A percentile compares a stretch with the other conserved stretches of the same genome.
phyloP scores from a whole-genome alignment of 1,284 basidiomycete genomes.

The Austroboletus niveus region DNA sequence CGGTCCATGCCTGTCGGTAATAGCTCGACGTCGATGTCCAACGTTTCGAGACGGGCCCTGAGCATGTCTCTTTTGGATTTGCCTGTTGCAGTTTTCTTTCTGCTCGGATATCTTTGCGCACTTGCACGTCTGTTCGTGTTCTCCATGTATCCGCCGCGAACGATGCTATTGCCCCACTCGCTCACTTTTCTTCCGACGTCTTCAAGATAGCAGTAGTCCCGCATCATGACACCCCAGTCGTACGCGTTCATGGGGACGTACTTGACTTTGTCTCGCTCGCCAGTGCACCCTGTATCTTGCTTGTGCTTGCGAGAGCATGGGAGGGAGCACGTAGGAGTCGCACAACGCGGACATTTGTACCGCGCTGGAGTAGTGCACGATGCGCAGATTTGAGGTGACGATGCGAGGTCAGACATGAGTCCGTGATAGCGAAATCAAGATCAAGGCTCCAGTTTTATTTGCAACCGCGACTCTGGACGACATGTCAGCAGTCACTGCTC shows the following conservation, averaged over 20 bases:
- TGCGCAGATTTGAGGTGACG: conserved; percentile 12
- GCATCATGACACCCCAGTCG: conserved; percentile 79
- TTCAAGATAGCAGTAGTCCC: conserved; percentile 83
- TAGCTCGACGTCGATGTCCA: conserved; percentile 72
- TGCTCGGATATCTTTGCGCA: conserved; percentile 4
- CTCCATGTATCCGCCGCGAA: conserved; percentile 43
- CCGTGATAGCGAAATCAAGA: no score
- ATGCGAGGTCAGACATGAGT: conserved; percentile 10
- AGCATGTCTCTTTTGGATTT: conserved; percentile 54
- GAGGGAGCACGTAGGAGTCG: conserved; percentile 68
- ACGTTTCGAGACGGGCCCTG: conserved; percentile 60
- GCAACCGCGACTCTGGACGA: neutral
- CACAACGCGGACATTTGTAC: conserved; percentile 84
- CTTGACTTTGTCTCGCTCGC: conserved; percentile 68
- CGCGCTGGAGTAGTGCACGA: conserved; percentile 52
- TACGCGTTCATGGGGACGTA: conserved; percentile 82
- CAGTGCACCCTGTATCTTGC: conserved; percentile 59
- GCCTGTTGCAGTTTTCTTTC: conserved; percentile 19
- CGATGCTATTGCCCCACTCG: conserved; percentile 72
- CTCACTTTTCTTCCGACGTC: conserved; percentile 69
- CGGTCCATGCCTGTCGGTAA: conserved; percentile 83
- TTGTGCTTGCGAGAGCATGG: conserved; percentile 76
- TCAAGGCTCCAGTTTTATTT: neutral
- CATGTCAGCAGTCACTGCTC: conserved; percentile 24
- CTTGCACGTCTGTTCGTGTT: conserved; percentile 22